phyloP scores from a whole-genome alignment of 768 basidiomycete species.

The Tulasnella sp. region DNA sequence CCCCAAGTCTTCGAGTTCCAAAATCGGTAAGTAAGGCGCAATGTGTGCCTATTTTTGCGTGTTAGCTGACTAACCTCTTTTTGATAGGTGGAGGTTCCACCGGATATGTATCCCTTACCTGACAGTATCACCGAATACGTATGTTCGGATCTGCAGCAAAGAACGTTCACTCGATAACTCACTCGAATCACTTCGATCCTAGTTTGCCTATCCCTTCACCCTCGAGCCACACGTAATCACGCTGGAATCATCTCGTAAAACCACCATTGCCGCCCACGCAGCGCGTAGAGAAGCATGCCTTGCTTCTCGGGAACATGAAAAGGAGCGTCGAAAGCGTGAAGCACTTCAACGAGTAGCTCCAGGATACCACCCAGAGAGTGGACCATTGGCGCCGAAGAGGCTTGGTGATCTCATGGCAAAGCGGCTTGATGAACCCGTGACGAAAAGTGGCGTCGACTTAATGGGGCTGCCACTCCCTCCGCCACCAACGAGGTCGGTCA shows the following conservation, averaged over 20 bases:
- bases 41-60: neutral
- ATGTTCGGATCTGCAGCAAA: conserved; percentile 32
- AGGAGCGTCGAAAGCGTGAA: conserved; percentile 60
- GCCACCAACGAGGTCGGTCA: conserved; percentile 40
- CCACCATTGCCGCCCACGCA: conserved; percentile 59
- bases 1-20: conserved; percentile 84
- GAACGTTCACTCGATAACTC: conserved; percentile 21
- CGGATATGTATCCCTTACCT: conserved; percentile 91
- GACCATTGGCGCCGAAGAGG: conserved; percentile 55
- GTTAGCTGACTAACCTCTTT: neutral
- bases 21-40: conserved; percentile 49
- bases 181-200: conserved; percentile 15
- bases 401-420: conserved; percentile 25
- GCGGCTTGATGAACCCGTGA: conserved; percentile 32
- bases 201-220: conserved; percentile 97
- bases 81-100: conserved; percentile 74
- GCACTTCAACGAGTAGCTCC: conserved; percentile 75
- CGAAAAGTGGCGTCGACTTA: conserved; percentile 33
- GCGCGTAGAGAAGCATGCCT: conserved; percentile 69
- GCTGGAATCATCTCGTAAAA: conserved; percentile 66
- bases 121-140: conserved; percentile 88
- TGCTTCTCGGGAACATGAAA: conserved; percentile 68
- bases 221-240: conserved; percentile 81
- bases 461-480: conserved; percentile 31
- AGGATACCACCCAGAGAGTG: conserved; percentile 67